Base-by-base conservation (phyloP, 352 stramenopile genomes). In the Globisporangium perplexum region DNA sequence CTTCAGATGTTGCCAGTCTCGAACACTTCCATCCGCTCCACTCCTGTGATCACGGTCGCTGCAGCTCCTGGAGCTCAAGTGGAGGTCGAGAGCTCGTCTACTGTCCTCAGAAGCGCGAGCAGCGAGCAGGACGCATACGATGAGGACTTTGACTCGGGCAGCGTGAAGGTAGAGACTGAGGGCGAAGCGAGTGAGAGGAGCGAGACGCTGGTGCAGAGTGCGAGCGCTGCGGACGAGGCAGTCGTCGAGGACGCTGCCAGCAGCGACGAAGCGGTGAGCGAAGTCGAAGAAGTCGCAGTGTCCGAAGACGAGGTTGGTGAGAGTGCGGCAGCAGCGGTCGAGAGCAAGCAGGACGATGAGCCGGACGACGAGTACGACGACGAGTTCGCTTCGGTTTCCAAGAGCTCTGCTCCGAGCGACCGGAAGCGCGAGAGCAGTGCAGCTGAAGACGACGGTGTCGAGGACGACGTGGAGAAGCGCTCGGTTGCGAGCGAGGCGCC, bases 121-220 rank as follows among this genome's bases (percentile, higher is more conserved):
- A 44, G 17, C 8, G 15, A 50, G 12, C 20, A 42, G 12, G 31
- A 64, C 35, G 64, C 71, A 0, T 68, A 75, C 36, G 62, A 68
- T 4, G 71, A 85, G 18, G 73, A 83, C 8, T 84, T 86, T 43
- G 62, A 62, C 36, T 73, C 66, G 1, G 46, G 65, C 0, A 69
- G 54, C 2, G 65, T 62, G 18, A 70, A 66, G 23, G 35, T 53
- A 3, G 47, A 61, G 17, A 43, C 30, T 2, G 23, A 57, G 11
- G 31, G 15, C 12, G 35, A 53, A 20, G 52, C 45, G 7, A 50
- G 47, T 11, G 52, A 63, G 15, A 24, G 4, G 11, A 33, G 41
- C 7, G 43, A 35, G 43, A 52, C 61, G 3, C 26, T 6, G 1
- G 14, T 46, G 45, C 3, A 63, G 10, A 44, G 38, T 35, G 3